Percentiles rank a stretch among this genome's conserved stretches.
Conservation (phyloP, 805 yeast genomes). For the Naumovozyma dairenensis region DNA sequence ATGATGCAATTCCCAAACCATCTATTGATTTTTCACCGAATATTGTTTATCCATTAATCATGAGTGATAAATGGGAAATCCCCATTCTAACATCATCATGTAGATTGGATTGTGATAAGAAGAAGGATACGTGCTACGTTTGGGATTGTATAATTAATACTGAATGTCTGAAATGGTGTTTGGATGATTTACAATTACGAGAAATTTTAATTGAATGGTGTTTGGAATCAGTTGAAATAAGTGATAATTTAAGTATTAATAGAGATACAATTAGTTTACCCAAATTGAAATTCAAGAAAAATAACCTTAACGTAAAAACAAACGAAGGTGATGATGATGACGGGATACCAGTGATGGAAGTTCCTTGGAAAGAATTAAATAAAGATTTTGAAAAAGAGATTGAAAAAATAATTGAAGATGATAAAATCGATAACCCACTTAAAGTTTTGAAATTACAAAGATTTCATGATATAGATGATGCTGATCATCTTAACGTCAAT, state of each 20-base stretch:
- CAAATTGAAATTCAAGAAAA: slow-evolving; percentile 64
- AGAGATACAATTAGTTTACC: slow-evolving; percentile 56
- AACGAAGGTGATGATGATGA: slow-evolving; percentile 34
- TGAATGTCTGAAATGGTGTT: slow-evolving; percentile 51
- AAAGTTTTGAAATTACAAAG: slow-evolving; percentile 36
- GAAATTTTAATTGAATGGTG: slow-evolving; percentile 75
- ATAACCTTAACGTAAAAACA: slow-evolving; percentile 24
- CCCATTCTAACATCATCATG: slow-evolving; percentile 65
- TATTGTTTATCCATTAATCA: slow-evolving; percentile 50
- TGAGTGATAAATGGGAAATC: slow-evolving; percentile 72
- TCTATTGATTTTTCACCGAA: slow-evolving; percentile 42
- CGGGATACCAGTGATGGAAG: slow-evolving; percentile 39
- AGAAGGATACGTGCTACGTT: slow-evolving; percentile 53
- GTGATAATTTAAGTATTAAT: slow-evolving; percentile 42
- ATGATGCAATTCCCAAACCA: slow-evolving; percentile 57
- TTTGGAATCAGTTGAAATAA: slow-evolving; percentile 63
- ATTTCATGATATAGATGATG: slow-evolving; percentile 14
- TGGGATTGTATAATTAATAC: slow-evolving; percentile 74
- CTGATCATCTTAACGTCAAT: slow-evolving; percentile 15
- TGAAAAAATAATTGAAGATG: slow-evolving; percentile 20
- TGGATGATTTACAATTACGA: slow-evolving; percentile 46
- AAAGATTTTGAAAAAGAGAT: slow-evolving; percentile 31
- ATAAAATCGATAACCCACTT: slow-evolving; percentile 33
- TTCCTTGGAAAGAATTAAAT: slow-evolving; percentile 36
- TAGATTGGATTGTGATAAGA: slow-evolving; percentile 52